Evolutionary conservation across 1,139 yeast genomes (phyloP).

Genomic region (Blastobotrys illinoisensis): DNA sequence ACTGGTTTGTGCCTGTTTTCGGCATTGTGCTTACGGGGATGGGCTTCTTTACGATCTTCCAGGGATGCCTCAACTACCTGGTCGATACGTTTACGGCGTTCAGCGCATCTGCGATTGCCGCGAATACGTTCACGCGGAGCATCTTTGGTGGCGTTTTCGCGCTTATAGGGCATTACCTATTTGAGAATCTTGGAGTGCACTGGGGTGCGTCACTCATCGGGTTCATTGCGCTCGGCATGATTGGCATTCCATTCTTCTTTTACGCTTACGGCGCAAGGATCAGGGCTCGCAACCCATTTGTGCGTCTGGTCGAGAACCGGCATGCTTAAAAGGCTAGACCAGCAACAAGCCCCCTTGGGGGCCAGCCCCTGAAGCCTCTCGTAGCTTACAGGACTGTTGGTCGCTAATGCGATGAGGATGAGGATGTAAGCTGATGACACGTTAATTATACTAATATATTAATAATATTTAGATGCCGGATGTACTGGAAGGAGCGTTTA

Average conservation of each 20-base stretch:
- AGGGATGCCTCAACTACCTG: conserved; percentile 54
- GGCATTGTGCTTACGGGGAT: conserved; percentile 60
- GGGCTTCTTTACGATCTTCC: conserved; percentile 56
- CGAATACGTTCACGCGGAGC: conserved; percentile 66
- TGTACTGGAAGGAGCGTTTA: not conserved
- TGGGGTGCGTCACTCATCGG: conserved; percentile 63
- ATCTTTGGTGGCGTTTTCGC: conserved; percentile 73
- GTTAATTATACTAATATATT: not conserved
- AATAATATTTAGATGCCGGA: not conserved
- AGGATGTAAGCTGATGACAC: not conserved
- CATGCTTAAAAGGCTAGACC: not conserved
- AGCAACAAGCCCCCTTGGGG: not conserved
- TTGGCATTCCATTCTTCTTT: conserved; percentile 64
- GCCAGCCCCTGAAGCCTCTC: not conserved
- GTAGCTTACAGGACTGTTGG: no score
- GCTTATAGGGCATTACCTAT: conserved; percentile 58
- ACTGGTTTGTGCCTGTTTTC: conserved; percentile 69
- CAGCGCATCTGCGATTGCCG: conserved; percentile 80
- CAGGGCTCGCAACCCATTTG: conserved; percentile 51
- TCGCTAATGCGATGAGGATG: not conserved
- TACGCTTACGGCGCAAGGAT: conserved; percentile 50
- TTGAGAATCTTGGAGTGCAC: conserved; percentile 46
- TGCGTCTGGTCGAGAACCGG: conserved; percentile 15
- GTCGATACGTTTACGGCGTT: conserved; percentile 57
- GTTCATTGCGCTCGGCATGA: conserved; percentile 49